Evolutionary conservation across 805 yeast genomes (phyloP).

Genomic region (Candida andamanensis): DNA sequence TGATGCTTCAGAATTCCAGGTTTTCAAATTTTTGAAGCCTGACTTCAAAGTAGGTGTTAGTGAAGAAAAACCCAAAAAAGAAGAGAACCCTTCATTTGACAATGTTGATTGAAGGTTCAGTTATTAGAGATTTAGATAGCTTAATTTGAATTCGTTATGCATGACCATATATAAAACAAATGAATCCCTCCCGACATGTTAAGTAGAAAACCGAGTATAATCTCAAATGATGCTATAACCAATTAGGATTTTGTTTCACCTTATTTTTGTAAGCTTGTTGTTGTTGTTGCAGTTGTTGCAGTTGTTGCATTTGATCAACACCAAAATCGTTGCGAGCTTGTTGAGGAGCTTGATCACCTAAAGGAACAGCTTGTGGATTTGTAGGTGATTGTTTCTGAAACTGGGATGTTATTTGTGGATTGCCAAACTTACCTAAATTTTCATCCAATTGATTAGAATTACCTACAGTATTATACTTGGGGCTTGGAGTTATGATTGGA

Average conservation of each 20-base stretch:
- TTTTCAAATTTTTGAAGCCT: constrained; percentile 55
- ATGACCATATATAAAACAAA: no score
- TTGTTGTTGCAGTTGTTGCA: constrained; percentile 11
- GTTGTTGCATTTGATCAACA: constrained; percentile 13
- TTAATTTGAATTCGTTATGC: no score
- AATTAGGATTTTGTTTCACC: constrained; percentile 10
- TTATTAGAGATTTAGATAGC: no score
- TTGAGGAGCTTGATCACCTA: constrained; percentile 18
- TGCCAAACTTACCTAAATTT: no score
- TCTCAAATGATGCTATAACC: no score
- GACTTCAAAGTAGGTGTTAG: constrained; percentile 20
- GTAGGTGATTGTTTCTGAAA: no score
- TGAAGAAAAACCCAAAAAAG: constrained; percentile 6
- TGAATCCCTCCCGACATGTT: no score
- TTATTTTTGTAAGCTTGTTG: constrained; percentile 10
- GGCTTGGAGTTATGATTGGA: constrained; percentile 1
- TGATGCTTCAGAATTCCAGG: constrained; percentile 47
- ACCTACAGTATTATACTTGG: no score
- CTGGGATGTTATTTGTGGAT: no score
- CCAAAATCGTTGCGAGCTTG: constrained; percentile 2
- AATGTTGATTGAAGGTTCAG: constrained; percentile 10
- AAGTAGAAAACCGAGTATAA: no score
- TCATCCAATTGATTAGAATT: no score
- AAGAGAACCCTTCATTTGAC: constrained; percentile 10
- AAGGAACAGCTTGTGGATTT: constrained; percentile 15